Evolutionary conservation across 1,284 basidiomycete genomes (phyloP), one percentile per base, ranked within the genome.

Genomic region (Naganishia sp.): DNA sequence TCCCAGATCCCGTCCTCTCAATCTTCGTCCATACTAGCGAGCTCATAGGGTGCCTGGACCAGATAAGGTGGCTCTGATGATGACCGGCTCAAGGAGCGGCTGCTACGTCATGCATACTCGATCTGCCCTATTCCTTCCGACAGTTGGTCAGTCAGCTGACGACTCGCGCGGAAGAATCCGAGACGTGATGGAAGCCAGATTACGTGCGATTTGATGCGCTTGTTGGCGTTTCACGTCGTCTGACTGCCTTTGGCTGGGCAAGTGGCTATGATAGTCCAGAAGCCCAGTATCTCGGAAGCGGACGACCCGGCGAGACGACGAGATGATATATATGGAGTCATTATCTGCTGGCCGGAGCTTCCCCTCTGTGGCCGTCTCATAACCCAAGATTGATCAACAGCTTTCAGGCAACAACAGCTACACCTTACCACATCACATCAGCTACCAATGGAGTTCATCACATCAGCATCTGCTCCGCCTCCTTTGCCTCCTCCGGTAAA

Each of bases 391-490:
- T 13, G 21, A 55, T 55, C 33, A 25, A 55, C 36, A 43, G 21
- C 48, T 49, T 49, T 49, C 11, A 49, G 5, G 2, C 6, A 23
- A 13, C 25, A 46, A 3, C 33, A 23, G n/a, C 0, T 11, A 18
- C 57, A 55, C 28, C 6, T 21, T 18, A 11, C 31, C 4, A 42
- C 33, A 9, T n/a, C 6, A 42, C 53, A 43, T 21, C 5, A 9
- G n/a, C 48, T 18, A 39, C 50, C 21, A 36, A 61, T 61, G 59
- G 59, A 61, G 28, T 61, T 61, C 48, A 31, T 61, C 59, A 61
- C 59, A 6, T 28, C 48, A 7, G 15, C 46, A 25, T 61, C 59
- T 4, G 36, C 59, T n/a, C 59, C 59, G 16, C 59, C 59, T 9
- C 48, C 48, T n/a, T 61, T 61, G 59, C 59, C 59, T 50, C 59